Evolutionary conservation across 768 basidiomycete genomes (phyloP), one percentile per base, ranked within the genome.

Genomic region (Leucosporidium yakuticum): DNA sequence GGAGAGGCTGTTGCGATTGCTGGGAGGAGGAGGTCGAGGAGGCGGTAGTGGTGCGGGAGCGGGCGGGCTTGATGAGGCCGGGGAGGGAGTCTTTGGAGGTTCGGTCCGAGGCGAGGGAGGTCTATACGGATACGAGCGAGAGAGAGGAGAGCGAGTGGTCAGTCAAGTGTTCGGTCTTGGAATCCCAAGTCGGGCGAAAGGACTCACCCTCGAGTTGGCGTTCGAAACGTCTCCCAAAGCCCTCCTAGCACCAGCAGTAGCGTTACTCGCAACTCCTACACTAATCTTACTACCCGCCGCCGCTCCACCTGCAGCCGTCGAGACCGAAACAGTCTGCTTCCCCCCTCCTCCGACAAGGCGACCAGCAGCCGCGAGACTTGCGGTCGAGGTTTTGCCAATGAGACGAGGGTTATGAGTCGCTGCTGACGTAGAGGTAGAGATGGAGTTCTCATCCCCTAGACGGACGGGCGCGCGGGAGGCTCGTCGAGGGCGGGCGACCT

Each of bases 141-240:
- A 20, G 20, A 8, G 17, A 32, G 19, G 14, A 17, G 47, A 17
- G 1, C n/a, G n/a, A n/a, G n/a, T n/a, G 60, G 8, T 17, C 48
- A 27, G 23, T 44, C 54, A 31, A 32, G 32, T 25, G 25, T 14
- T 20, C 25, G 31, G 55, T 17, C 11, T 32, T 32, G 11, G 9
- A 36, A 3, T 7, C 14, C 55, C 17, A 57, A 57, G 32, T 21
- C 19, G 55, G 19, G 55, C 25, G 32, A 5, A 48, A 50, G 54
- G n/a, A 53, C 69, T 51, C 32, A 69, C 69, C 31, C 64, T 25
- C 12, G 39, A n/a, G 39, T 23, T 4, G 29, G 60, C 64, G 58
- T 69, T 69, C 32, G 69, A 63, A 27, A 69, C 69, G 17, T 69
- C 69, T 6, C 64, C 64, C 34, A 69, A 48, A 7, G 69, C 69